Evolutionary conservation across 495 filamentous ascomycete genomes (phyloP), one percentile per base, ranked within the genome.

Genomic region (Penicillium maclennaniae): DNA sequence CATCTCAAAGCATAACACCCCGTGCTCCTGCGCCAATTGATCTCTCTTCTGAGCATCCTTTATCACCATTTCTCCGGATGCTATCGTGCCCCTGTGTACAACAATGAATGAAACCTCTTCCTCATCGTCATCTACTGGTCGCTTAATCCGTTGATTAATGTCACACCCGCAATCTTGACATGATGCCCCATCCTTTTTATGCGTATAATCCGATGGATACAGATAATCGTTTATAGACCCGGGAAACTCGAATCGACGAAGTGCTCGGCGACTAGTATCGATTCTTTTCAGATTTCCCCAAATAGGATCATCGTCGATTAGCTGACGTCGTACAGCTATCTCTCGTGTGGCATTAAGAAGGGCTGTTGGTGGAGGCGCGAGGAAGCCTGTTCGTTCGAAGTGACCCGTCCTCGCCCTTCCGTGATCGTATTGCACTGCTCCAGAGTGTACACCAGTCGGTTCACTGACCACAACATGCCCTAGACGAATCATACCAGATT

Each of bases 1-100:
- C 66, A 70, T 76, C 43, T 76, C 71, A 44, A 75, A 69, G 45
- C 68, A 73, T 6, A 74, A 27, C 23, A 73, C 49, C 20, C 51
- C 50, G 20, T 49, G 23, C 28, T 56, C 41, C 40, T 45, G 28
- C 31, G 49, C 54, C 12, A 63, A 31, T 0, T 41, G 9, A 43
- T 70, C 65, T 45, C 69, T 47, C 16, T 25, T 20, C 26, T 45
- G 19, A 15, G 52, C 68, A 52, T 69, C 48, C 31, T 64, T 65
- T 10, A 75, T 65, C 0, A 72, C 56, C 16, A 49, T 42, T 15
- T 71, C 60, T 1, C 59, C 71, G 7, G 70, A 73, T 6, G 70
- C 73, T 52, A 75, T 68, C 12, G 49, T 53, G 8, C 73, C 71
- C 19, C 62, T 54, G 45, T 74, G 70, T 25, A 76, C 57, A 15